Evolutionary conservation across 2,329 filamentous ascomycete species (phyloP).

Genomic region (Fusarium staphyleae): DNA sequence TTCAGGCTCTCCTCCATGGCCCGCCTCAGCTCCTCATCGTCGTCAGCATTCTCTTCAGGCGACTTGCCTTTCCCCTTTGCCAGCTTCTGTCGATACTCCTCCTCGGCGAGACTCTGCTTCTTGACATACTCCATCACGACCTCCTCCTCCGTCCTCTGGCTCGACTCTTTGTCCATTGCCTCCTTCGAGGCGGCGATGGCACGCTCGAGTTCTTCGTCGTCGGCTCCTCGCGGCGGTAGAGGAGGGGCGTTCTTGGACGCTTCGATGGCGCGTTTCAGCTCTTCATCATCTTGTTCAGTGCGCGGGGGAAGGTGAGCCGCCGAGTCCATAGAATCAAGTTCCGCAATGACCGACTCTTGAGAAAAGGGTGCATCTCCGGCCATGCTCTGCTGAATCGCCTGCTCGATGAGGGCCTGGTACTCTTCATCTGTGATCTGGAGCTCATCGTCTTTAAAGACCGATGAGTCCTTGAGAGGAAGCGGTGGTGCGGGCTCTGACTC

Average conservation of each 20-base stretch:
- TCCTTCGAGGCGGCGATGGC: conserved; percentile 51
- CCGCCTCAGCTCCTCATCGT: conserved; percentile 63
- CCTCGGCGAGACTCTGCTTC: conserved; percentile 76
- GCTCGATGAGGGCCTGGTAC: conserved; percentile 63
- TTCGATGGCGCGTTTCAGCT: conserved; percentile 51
- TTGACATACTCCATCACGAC: conserved; percentile 78
- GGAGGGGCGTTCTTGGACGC: conserved; percentile 48
- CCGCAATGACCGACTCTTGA: conserved; percentile 30
- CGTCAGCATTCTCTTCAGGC: conserved; percentile 46
- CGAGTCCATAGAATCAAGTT: conserved; percentile 17
- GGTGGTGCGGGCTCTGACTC: conserved; percentile 39
- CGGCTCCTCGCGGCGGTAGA: conserved; percentile 33
- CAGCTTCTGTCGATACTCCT: conserved; percentile 54
- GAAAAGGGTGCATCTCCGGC: conserved; percentile 22
- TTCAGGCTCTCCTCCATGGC: conserved; percentile 65
- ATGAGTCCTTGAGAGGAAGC: conserved; percentile 39
- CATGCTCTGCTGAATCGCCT: conserved; percentile 63
- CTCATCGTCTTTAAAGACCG: conserved; percentile 50
- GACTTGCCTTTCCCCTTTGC: conserved; percentile 47
- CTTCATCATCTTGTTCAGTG: conserved; percentile 45
- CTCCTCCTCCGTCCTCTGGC: conserved; percentile 68
- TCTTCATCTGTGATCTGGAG: conserved; percentile 63
- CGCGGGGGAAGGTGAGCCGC: background rate
- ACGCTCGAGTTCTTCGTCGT: conserved; percentile 46
- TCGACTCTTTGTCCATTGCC: conserved; percentile 50